Percentiles rank a stretch among this genome's conserved stretches.
phyloP scores from a whole-genome alignment of 257 asterid species.

The Leonotis leonurus region DNA sequence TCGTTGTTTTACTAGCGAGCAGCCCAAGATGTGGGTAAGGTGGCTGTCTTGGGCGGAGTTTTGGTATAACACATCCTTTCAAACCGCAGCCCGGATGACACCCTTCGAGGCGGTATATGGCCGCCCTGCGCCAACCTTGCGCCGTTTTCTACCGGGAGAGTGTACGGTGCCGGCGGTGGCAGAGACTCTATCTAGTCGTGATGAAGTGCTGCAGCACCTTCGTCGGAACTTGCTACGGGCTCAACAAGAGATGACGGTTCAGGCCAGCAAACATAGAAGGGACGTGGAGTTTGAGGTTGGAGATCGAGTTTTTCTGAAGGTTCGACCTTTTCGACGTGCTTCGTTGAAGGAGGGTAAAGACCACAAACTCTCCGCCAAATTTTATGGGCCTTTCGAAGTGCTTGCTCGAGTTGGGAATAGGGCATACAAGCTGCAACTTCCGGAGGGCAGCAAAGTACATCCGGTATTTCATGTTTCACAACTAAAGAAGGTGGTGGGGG shows the following conservation, averaged over 20 bases:
- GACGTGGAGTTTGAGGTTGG: background rate
- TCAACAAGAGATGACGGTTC: background rate
- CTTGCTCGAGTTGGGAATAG: background rate
- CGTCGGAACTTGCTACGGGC: background rate
- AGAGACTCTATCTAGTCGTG: background rate
- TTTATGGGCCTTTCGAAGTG: background rate
- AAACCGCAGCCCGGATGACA: background rate
- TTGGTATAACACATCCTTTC: background rate
- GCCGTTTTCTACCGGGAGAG: background rate
- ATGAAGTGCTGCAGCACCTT: background rate
- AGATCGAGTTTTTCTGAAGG: background rate
- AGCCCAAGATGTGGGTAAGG: background rate
- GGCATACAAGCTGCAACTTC: background rate
- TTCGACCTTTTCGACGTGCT: background rate
- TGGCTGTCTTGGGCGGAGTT: background rate
- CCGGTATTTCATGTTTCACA: background rate
- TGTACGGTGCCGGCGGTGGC: background rate
- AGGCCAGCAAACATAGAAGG: background rate
- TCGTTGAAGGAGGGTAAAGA: background rate
- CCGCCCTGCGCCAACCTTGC: background rate
- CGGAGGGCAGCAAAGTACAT: background rate
- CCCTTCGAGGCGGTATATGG: background rate
- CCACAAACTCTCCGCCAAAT: background rate
- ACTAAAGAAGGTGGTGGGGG: background rate
- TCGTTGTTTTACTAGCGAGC: too few relatives aligned